These are phyloP conservation scores for Alloteropsis semialata DNA, from an alignment of 176 grass and related monocot genomes.

Conservation along the genomic window DNA sequence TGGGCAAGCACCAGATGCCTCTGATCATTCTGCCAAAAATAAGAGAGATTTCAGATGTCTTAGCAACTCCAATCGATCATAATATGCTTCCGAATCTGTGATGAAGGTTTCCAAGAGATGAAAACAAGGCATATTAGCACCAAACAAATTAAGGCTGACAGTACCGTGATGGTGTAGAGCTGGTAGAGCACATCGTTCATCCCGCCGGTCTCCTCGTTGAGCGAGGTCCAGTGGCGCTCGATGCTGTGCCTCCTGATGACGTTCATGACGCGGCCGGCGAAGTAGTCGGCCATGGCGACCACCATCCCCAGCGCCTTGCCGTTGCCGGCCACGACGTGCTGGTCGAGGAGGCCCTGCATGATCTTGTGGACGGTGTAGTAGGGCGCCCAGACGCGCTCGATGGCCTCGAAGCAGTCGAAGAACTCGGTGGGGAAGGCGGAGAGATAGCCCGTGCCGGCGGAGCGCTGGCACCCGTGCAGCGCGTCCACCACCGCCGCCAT, in stretches of 20 bases:
- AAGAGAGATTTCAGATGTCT: background rate
- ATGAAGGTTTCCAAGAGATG: too few relatives aligned
- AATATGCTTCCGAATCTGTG: too few relatives aligned
- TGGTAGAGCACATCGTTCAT: constrained; percentile 98
- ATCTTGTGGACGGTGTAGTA: constrained; percentile 99
- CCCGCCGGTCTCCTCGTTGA: constrained; percentile 95
- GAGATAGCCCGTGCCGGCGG: constrained; percentile 73
- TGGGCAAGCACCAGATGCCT: constrained; percentile 74
- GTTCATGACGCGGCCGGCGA: constrained; percentile 59
- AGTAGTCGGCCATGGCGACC: constrained; percentile 80
- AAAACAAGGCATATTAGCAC: too few relatives aligned
- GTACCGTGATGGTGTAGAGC: constrained; percentile 80
- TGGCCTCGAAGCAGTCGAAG: constrained; percentile 88
- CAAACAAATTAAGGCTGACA: too few relatives aligned
- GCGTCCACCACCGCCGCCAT: constrained; percentile 71
- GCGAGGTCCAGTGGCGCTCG: constrained; percentile 79
- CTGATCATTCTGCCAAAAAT: constrained; percentile 56
- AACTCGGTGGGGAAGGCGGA: constrained; percentile 83
- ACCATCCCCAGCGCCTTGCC: constrained; percentile 63
- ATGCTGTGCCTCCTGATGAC: constrained; percentile 69
- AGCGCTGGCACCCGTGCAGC: constrained; percentile 65
- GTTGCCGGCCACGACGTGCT: constrained; percentile 61
- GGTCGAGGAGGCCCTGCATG: constrained; percentile 90
- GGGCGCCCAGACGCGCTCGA: constrained; percentile 81
- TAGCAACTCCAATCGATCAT: too few relatives aligned